Percentiles rank a stretch among this genome's conserved stretches.
phyloP scores from a whole-genome alignment of 2,329 filamentous ascomycete species.

The Dactylellina haptotyla region DNA sequence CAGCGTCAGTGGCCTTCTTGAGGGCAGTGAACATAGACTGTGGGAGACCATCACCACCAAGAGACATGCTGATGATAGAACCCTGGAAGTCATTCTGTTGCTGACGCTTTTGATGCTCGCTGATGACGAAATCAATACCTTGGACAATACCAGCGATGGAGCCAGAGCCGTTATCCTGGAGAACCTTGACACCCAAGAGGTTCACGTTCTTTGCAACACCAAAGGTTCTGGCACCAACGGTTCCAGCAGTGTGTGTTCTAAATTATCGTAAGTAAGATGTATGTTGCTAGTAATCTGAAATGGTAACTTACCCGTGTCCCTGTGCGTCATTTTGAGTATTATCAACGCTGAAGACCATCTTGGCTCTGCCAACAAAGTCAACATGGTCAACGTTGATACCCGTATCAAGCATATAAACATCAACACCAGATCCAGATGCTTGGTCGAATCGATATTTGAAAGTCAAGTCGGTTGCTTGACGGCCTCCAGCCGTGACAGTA shows the following conservation, averaged over 20 bases:
- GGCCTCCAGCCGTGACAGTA: conserved; percentile 57
- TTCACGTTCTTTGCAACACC: conserved; percentile 65
- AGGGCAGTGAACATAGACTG: conserved; percentile 67
- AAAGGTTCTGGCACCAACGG: conserved; percentile 59
- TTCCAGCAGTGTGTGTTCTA: conserved; percentile 57
- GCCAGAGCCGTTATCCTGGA: conserved; percentile 59
- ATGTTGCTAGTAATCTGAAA: neutral
- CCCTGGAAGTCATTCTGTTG: conserved; percentile 59
- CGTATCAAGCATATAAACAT: conserved; percentile 65
- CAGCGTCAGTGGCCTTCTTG: conserved; percentile 62
- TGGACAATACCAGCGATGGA: conserved; percentile 62
- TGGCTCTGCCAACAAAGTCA: conserved; percentile 58
- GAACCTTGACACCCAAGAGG: conserved; percentile 65
- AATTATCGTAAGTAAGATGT: neutral
- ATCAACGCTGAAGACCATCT: conserved; percentile 61
- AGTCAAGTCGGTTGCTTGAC: conserved; percentile 59
- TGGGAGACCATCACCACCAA: conserved; percentile 65
- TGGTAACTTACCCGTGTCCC: conserved; percentile 70
- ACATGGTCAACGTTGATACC: conserved; percentile 60
- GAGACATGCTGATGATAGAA: conserved; percentile 69
- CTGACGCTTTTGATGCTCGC: conserved; percentile 63
- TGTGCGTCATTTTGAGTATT: conserved; percentile 61
- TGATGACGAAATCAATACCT: conserved; percentile 62
- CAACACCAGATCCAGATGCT: conserved; percentile 62
- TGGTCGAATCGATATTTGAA: conserved; percentile 61